Percentiles rank a stretch among this genome's conserved stretches.
These are phyloP conservation scores for Rhizophagus clarus DNA, from an alignment of 192 early-diverging fungal species.

Conservation along the genomic window DNA sequence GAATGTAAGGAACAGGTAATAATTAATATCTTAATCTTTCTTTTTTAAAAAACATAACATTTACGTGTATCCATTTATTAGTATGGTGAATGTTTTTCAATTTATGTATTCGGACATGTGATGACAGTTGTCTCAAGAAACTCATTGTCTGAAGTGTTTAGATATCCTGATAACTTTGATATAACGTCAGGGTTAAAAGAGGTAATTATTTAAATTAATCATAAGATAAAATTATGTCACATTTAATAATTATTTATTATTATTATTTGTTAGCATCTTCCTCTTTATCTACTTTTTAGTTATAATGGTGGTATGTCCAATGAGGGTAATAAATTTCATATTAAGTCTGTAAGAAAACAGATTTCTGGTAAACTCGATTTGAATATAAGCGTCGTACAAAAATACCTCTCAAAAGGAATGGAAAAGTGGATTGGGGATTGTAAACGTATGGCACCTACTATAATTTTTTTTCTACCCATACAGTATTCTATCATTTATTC, in stretches of 20 bases:
- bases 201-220: no score
- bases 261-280: not conserved
- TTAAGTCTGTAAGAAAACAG: not conserved
- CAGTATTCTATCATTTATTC: not conserved
- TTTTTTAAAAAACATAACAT: not conserved
- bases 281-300: not conserved
- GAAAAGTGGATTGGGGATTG: conserved; percentile 1
- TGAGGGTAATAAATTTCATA: not conserved
- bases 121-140: not conserved
- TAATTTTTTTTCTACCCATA: no score
- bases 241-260: no score
- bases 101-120: conserved; percentile 18
- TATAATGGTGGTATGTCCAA: not conserved
- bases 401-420: not conserved
- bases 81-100: conserved; percentile 14
- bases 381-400: not conserved
- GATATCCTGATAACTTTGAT: not conserved
- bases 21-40: not conserved
- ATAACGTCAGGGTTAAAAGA: no score
- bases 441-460: not conserved
- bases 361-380: not conserved
- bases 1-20: conserved; percentile 7
- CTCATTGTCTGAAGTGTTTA: not conserved
- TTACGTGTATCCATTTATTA: not conserved
- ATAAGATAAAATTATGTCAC: no score